Evolutionary conservation across 1,284 basidiomycete genomes (phyloP).

Genomic region (Inonotus obliquus): DNA sequence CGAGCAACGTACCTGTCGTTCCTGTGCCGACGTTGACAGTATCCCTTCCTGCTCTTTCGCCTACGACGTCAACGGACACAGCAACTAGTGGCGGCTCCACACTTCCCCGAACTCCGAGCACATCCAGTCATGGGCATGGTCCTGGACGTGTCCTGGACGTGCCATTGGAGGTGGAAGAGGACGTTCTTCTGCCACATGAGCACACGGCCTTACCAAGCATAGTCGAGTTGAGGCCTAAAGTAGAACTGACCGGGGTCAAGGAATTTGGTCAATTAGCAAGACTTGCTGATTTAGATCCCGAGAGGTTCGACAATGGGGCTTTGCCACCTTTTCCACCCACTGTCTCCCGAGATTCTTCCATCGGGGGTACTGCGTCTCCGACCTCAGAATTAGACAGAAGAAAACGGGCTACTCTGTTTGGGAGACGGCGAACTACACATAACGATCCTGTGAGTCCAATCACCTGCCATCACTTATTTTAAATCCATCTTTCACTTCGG

Average conservation of each 20-base stretch:
- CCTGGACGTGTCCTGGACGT: background rate
- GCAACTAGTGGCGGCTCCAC: background rate
- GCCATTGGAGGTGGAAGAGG: conserved; percentile 3
- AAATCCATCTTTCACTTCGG: background rate
- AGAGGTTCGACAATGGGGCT: background rate
- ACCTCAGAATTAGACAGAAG: background rate
- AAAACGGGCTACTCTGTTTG: conserved; percentile 1
- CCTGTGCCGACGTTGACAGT: background rate
- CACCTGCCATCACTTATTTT: no score
- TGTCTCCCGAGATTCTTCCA: background rate
- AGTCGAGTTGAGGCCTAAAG: background rate
- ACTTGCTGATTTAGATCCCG: background rate
- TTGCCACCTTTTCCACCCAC: background rate
- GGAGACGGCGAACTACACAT: conserved; percentile 4
- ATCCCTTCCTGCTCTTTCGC: conserved; percentile 1
- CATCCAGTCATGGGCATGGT: conserved; percentile 4
- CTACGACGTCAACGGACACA: background rate
- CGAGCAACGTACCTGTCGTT: background rate
- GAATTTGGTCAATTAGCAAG: conserved; percentile 2
- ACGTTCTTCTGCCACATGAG: background rate
- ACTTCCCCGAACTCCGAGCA: conserved; percentile 2
- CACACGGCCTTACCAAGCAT: background rate
- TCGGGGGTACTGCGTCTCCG: background rate
- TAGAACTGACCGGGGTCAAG: background rate
- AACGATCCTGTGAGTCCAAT: background rate